Conservation (phyloP, 2,329 filamentous ascomycete species). For the Cytospora mali region DNA sequence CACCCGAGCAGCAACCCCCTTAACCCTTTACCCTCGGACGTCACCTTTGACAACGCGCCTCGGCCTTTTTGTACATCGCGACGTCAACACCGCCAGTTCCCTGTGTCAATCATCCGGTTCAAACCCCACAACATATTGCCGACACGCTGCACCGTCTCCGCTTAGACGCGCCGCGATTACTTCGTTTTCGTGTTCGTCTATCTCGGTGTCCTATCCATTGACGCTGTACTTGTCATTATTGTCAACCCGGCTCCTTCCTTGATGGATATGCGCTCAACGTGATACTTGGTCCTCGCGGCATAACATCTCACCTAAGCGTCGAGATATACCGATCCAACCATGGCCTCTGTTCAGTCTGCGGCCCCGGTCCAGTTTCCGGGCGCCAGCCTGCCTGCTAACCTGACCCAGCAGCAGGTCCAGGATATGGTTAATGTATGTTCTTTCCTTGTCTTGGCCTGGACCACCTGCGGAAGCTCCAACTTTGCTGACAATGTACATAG, state of each 20-base stretch:
- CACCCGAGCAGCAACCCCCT: slow-evolving; percentile 8
- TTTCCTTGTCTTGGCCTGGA: not conserved
- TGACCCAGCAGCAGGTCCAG: slow-evolving; percentile 78
- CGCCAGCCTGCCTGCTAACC: slow-evolving; percentile 60
- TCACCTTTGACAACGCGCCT: not conserved
- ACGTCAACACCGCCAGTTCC: slow-evolving; percentile 3
- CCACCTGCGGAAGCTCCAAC: not conserved
- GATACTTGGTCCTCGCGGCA: slow-evolving; percentile 29
- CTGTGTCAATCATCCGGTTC: slow-evolving; percentile 5
- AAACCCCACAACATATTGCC: slow-evolving; percentile 8
- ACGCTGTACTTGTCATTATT: slow-evolving; percentile 9
- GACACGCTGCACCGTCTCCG: slow-evolving; percentile 18
- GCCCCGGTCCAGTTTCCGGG: slow-evolving; percentile 69
- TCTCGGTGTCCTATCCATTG: slow-evolving; percentile 11
- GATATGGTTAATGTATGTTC: slow-evolving; percentile 67
- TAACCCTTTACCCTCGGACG: slow-evolving; percentile 9
- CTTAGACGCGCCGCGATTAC: slow-evolving; percentile 23
- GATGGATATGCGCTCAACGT: slow-evolving; percentile 44
- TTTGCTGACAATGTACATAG: slow-evolving; percentile 56
- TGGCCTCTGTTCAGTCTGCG: slow-evolving; percentile 77
- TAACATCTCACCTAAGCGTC: slow-evolving; percentile 31
- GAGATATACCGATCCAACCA: slow-evolving; percentile 45
- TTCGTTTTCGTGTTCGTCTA: slow-evolving; percentile 16
- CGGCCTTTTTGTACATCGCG: slow-evolving; percentile 15
- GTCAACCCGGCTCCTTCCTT: slow-evolving; percentile 22